These are phyloP conservation scores for Pichia cephalocereana DNA, from an alignment of 805 yeast species.

Conservation along the genomic window DNA sequence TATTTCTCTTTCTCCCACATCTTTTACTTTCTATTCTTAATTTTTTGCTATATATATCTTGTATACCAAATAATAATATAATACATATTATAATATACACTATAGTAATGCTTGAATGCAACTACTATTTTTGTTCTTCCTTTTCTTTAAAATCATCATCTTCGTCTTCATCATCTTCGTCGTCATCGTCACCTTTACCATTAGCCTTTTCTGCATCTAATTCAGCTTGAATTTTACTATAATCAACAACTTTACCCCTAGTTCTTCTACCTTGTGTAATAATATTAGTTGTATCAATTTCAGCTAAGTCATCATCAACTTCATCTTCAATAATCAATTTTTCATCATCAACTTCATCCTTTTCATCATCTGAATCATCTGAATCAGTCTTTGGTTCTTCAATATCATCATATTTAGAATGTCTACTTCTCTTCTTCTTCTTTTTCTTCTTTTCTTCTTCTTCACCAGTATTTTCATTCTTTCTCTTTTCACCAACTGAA, in stretches of 20 bases:
- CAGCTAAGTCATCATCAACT: constrained; percentile 71
- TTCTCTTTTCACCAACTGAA: background rate
- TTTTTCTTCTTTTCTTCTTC: constrained; percentile 3
- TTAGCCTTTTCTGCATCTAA: constrained; percentile 39
- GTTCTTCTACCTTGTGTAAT: constrained; percentile 84
- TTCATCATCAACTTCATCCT: constrained; percentile 41
- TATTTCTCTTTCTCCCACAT: background rate
- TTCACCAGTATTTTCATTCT: background rate
- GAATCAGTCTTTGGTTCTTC: constrained; percentile 15
- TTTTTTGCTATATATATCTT: background rate
- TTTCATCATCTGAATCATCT: constrained; percentile 24
- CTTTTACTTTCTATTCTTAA: background rate
- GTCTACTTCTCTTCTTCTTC: constrained; percentile 16
- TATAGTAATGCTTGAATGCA: too few relatives aligned
- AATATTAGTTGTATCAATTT: constrained; percentile 75
- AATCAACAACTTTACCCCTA: constrained; percentile 82
- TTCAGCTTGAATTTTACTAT: constrained; percentile 68
- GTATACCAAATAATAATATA: background rate
- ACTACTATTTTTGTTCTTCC: constrained; percentile 9
- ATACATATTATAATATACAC: background rate
- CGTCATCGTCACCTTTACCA: constrained; percentile 39
- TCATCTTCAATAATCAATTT: constrained; percentile 49
- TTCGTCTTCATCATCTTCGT: constrained; percentile 31
- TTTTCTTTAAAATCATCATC: constrained; percentile 44
- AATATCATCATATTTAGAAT: constrained; percentile 16